Conservation (phyloP, 1,284 basidiomycete genomes). For the Leccinum insolens region DNA sequence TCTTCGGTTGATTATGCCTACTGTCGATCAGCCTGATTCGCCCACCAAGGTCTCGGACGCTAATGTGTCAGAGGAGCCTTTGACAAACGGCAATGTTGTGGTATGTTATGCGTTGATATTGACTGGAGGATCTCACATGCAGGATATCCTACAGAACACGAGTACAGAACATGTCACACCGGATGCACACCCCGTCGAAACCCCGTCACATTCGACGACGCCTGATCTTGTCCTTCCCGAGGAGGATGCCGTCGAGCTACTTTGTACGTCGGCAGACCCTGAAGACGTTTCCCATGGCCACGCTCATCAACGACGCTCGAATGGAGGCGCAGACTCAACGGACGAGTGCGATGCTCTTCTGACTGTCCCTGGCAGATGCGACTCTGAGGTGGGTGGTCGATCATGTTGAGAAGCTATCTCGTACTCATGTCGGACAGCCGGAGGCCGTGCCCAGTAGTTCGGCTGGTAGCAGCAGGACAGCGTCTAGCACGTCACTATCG, state of each 20-base stretch:
- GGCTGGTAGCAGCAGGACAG: constrained; percentile 14
- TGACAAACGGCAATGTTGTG: neutral
- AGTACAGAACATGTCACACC: neutral
- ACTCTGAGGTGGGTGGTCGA: constrained; percentile 17
- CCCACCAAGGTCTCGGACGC: neutral
- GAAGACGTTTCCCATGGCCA: neutral
- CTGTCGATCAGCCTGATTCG: neutral
- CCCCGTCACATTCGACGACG: constrained; percentile 3
- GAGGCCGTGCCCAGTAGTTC: constrained; percentile 2
- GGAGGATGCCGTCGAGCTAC: neutral
- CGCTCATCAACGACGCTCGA: neutral
- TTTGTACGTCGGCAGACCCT: neutral
- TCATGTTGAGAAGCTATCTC: neutral
- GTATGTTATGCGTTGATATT: constrained; percentile 6
- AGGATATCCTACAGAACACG: constrained; percentile 8
- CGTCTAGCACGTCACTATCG: constrained; percentile 19
- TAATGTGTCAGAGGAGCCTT: neutral
- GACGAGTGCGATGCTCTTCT: constrained; percentile 28
- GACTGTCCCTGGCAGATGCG: neutral
- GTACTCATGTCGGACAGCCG: constrained; percentile 18
- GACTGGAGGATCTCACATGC: neutral
- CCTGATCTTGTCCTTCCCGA: constrained; percentile 28
- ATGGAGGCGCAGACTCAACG: constrained; percentile 16
- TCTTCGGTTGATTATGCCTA: neutral
- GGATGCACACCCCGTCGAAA: neutral